Percentiles rank a stretch among this genome's conserved stretches.
These are phyloP conservation scores for Dendrocalamus latiflorus DNA, from an alignment of 202 grass and related monocot genomes.

Conservation along the genomic window DNA sequence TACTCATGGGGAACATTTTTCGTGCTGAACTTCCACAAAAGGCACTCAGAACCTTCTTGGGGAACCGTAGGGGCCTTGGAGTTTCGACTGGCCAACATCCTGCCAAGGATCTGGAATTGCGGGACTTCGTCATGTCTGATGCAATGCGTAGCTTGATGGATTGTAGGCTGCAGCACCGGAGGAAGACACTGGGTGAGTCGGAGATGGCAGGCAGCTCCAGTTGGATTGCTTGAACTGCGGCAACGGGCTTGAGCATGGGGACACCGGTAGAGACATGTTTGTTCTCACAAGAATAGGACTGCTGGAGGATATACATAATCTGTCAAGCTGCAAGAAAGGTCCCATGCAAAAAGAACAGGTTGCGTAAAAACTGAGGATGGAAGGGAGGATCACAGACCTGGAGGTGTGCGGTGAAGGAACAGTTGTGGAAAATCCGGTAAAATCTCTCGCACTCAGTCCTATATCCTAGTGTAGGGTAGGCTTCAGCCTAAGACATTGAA, in stretches of 20 bases:
- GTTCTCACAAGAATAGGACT: slow-evolving; percentile 47
- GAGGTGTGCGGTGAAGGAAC: slow-evolving; percentile 42
- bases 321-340: neutral
- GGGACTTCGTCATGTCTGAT: slow-evolving; percentile 19
- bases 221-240: slow-evolving; percentile 70
- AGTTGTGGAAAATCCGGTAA: slow-evolving; percentile 39
- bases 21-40: neutral
- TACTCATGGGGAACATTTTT: neutral
- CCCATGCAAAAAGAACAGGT: neutral
- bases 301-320: slow-evolving; percentile 23
- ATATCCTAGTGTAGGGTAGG: too few relatives aligned
- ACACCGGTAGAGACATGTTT: slow-evolving; percentile 80
- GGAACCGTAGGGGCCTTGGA: slow-evolving; percentile 52
- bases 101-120: slow-evolving; percentile 39
- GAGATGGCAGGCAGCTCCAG: slow-evolving; percentile 74
- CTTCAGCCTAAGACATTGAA: too few relatives aligned
- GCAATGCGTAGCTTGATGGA: neutral
- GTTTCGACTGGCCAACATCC: slow-evolving; percentile 41
- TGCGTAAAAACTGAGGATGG: neutral
- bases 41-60: slow-evolving; percentile 47
- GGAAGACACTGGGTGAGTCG: slow-evolving; percentile 64
- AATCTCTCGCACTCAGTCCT: slow-evolving; percentile 32
- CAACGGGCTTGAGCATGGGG: slow-evolving; percentile 73
- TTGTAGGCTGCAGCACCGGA: slow-evolving; percentile 16
- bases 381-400: slow-evolving; percentile 15